Evolutionary conservation across 2,329 filamentous ascomycete genomes (phyloP).

Genomic region (Trichoderma afroharzianum): DNA sequence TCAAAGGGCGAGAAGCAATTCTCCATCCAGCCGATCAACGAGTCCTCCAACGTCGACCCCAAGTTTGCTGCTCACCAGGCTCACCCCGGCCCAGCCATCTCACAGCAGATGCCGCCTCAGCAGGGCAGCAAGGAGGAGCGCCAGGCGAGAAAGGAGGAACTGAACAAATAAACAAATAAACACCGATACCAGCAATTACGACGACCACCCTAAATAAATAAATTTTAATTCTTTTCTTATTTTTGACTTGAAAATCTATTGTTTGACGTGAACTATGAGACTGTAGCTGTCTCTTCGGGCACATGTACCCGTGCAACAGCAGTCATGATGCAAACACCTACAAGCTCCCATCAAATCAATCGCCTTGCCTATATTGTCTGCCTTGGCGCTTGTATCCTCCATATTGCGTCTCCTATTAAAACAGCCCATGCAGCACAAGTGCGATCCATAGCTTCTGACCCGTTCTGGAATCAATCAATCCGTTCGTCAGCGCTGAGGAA

Average conservation of each 20-base stretch:
- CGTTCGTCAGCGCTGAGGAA: not conserved
- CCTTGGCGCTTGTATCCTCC: not conserved
- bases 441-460: not conserved
- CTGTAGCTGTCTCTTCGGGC: no score
- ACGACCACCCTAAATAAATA: not conserved
- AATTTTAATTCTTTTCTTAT: not conserved
- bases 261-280: no score
- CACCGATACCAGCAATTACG: not conserved
- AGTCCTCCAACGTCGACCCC: conserved; percentile 36
- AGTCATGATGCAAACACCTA: not conserved
- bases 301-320: not conserved
- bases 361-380: not conserved
- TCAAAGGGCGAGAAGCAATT: conserved; percentile 43
- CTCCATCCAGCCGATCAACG: conserved; percentile 44
- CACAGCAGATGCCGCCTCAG: conserved; percentile 49
- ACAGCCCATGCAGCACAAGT: not conserved
- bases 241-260: not conserved
- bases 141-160: conserved; percentile 57
- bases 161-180: conserved; percentile 55
- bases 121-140: conserved; percentile 68
- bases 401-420: not conserved
- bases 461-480: not conserved
- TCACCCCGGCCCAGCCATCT: conserved; percentile 55
- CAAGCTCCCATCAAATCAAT: not conserved
- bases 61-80: conserved; percentile 52